Conservation (phyloP, 1,284 basidiomycete genomes). For the Sporisorium scitamineum region DNA sequence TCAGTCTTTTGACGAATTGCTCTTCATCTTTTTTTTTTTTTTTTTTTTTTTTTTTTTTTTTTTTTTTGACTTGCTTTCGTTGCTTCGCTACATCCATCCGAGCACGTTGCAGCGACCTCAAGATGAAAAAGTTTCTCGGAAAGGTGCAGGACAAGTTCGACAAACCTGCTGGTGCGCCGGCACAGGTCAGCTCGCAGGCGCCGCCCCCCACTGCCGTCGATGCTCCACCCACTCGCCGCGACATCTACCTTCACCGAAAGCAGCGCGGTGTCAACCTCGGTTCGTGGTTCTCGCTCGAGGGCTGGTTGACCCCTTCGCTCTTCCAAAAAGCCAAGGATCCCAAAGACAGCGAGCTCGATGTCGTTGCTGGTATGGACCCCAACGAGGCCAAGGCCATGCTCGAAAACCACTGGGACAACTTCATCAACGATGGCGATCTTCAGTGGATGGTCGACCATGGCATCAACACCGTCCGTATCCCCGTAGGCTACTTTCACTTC, state of each 20-base stretch:
- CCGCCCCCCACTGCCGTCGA: constrained; percentile 37
- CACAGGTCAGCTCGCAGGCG: constrained; percentile 17
- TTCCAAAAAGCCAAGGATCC: constrained; percentile 57
- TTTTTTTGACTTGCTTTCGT: background rate
- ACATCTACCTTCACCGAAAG: constrained; percentile 77
- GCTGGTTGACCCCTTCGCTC: constrained; percentile 68
- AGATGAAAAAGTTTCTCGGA: constrained; percentile 48
- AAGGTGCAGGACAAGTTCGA: constrained; percentile 48
- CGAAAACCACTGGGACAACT: constrained; percentile 82
- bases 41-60: too few species aligned
- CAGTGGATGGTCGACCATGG: constrained; percentile 80
- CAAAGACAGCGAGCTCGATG: constrained; percentile 73
- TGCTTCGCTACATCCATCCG: background rate
- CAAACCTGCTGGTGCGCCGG: background rate
- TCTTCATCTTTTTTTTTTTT: too few species aligned
- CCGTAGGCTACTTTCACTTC: constrained; percentile 78
- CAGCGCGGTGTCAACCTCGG: constrained; percentile 87
- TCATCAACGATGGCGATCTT: constrained; percentile 68
- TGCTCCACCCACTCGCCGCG: constrained; percentile 48
- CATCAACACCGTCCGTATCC: constrained; percentile 85
- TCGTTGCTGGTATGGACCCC: constrained; percentile 75
- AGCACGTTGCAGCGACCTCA: background rate
- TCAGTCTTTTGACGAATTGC: background rate
- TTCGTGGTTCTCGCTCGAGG: constrained; percentile 69
- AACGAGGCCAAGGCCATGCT: constrained; percentile 75